Evolutionary conservation across 225 moss, liverwort and hornwort genomes (phyloP), one percentile per base, ranked within the genome.

Genomic region (Straminergon stramineum): DNA sequence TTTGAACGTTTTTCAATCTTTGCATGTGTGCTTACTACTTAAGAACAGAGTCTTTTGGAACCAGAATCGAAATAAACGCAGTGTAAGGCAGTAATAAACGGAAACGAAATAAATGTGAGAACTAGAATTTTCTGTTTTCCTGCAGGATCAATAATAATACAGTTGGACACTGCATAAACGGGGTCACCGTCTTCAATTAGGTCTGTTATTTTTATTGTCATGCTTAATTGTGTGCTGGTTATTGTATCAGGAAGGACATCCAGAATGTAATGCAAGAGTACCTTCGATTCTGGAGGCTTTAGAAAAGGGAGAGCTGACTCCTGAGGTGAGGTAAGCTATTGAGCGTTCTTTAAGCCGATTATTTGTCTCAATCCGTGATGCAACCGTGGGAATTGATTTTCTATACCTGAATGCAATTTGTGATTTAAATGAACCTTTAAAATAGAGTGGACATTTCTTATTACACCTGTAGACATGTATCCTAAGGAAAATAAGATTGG

Each of bases 241-340:
- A n/a, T 63, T 66, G 68, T 79, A 79, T 87, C 94, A 98, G 95
- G 96, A 96, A 89, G 98, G 98, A 69, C 98, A 98, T 94, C 97
- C 97, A 79, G 98, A 98, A 88, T 95, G 96, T 90, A 98, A 96
- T 92, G 95, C 96, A 88, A 93, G 98, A 94, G 98, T 98, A 76
- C 92, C 97, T 74, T 92, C 98, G 57, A 97, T 98, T 90, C 87
- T 98, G 89, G 92, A 95, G 80, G 95, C 95, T 51, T 88, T 97
- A 35, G 95, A 97, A 90, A 94, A 94, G 92, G 97, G 96, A 80
- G 92, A 90, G 71, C 90, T 98, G 85, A 94, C 96, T 92, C 96
- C 97, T 92, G 98, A 96, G 96, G 96, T 96, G 94, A 92, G 94
- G 93, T 92, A 93, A 92, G 95, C 95, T 89, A 69, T 85, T 84